A percentile compares a stretch with the other conserved stretches of the same genome.
These are phyloP conservation scores for Neolecta irregularis DNA, from an alignment of 1,139 yeast species.

Conservation along the genomic window DNA sequence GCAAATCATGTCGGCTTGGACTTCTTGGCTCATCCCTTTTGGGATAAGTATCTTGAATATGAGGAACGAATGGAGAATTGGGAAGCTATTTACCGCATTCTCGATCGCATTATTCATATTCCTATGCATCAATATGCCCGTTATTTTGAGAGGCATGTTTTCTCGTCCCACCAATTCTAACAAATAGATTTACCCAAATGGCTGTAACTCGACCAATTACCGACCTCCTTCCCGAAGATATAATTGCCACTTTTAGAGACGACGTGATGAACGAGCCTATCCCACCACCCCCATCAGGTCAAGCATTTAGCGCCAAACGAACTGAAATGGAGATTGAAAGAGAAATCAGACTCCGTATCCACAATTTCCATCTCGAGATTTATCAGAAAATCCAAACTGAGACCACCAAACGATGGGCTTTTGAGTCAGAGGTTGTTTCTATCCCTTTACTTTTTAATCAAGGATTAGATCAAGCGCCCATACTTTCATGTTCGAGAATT, in stretches of 20 bases:
- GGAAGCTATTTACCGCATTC: slow-evolving; percentile 29
- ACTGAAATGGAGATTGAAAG: slow-evolving; percentile 19
- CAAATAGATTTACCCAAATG: slow-evolving; percentile 21
- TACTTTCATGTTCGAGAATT: slow-evolving; percentile 34
- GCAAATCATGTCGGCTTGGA: slow-evolving; percentile 52
- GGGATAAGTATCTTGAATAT: slow-evolving; percentile 54
- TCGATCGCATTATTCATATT: slow-evolving; percentile 48
- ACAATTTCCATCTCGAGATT: slow-evolving; percentile 28
- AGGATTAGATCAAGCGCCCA: slow-evolving; percentile 29
- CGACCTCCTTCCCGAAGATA: slow-evolving; percentile 18
- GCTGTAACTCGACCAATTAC: slow-evolving; percentile 19
- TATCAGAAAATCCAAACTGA: slow-evolving; percentile 48
- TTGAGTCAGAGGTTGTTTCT: slow-evolving; percentile 32
- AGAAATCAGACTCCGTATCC: slow-evolving; percentile 21
- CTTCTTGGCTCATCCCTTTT: slow-evolving; percentile 58
- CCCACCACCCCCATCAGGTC: slow-evolving; percentile 18
- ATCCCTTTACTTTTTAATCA: background rate
- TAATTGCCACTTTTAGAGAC: slow-evolving; percentile 20
- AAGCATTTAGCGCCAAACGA: slow-evolving; percentile 14
- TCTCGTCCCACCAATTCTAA: slow-evolving; percentile 2
- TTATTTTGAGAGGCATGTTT: slow-evolving; percentile 26
- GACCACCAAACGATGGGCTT: slow-evolving; percentile 45
- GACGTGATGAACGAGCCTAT: slow-evolving; percentile 16
- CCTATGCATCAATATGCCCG: slow-evolving; percentile 67
- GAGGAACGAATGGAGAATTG: slow-evolving; percentile 28